Percentiles rank a stretch among this genome's conserved stretches.
phyloP scores from a whole-genome alignment of 768 basidiomycete species.

The Russula compacta region DNA sequence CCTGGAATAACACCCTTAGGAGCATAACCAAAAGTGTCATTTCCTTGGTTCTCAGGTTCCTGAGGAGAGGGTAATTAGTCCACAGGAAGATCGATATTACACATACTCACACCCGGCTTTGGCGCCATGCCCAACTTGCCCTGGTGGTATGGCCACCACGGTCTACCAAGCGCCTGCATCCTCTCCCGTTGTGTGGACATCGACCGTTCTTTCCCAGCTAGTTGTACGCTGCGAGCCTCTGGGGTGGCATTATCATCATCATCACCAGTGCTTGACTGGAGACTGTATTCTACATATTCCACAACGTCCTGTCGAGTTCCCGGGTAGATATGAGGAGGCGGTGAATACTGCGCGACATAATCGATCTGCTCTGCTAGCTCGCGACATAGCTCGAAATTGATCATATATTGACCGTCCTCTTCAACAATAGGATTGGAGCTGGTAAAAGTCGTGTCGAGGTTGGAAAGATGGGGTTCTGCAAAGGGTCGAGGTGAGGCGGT shows the following conservation, averaged over 20 bases:
- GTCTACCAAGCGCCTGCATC: not conserved
- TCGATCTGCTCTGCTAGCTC: slow-evolving; percentile 7
- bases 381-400: slow-evolving; percentile 1
- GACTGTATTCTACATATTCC: slow-evolving; percentile 1
- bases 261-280: not conserved
- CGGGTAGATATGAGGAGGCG: not conserved
- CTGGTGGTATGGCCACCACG: not conserved
- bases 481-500: not conserved
- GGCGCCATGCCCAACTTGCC: not conserved
- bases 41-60: no score
- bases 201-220: not conserved
- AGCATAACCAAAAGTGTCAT: no score
- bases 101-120: not conserved
- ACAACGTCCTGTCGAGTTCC: not conserved
- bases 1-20: no score
- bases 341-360: not conserved
- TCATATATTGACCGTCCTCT: not conserved
- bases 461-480: slow-evolving; percentile 1
- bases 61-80: no score
- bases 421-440: not conserved
- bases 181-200: not conserved
- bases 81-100: no score
- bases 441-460: not conserved
- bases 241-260: no score
- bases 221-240: not conserved